Evolutionary conservation across 495 filamentous ascomycete genomes (phyloP).

Genomic region (Hypoxylon trugodes): DNA sequence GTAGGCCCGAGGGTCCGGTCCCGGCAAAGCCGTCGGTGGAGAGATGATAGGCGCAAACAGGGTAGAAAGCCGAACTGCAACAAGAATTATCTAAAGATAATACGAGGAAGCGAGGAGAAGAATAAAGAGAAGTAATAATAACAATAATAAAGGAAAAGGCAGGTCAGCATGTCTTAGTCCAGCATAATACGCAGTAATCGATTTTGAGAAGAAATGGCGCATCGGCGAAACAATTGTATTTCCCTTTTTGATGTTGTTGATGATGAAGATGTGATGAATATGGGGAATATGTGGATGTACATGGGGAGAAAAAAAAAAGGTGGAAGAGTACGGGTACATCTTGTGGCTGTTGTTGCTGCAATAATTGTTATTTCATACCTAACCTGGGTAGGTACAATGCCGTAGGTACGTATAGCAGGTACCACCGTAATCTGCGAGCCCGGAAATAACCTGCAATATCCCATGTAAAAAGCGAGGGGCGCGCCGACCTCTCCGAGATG

Average conservation of each 20-base stretch:
- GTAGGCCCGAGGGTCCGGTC: slow-evolving; percentile 31
- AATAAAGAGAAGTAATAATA: slow-evolving; percentile 9
- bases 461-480: slow-evolving; percentile 19
- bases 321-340: background rate
- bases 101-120: slow-evolving; percentile 2
- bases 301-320: background rate
- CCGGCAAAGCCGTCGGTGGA: slow-evolving; percentile 27
- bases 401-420: background rate
- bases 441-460: slow-evolving; percentile 35
- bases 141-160: slow-evolving; percentile 9
- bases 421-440: background rate
- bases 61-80: slow-evolving; percentile 29
- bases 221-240: slow-evolving; percentile 19
- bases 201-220: slow-evolving; percentile 20
- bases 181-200: slow-evolving; percentile 6
- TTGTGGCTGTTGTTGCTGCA: background rate
- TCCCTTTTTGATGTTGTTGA: no score
- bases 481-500: slow-evolving; percentile 27
- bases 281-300: slow-evolving; percentile 1
- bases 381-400: slow-evolving; percentile 10
- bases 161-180: slow-evolving; percentile 31
- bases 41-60: slow-evolving; percentile 32
- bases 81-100: slow-evolving; percentile 25
- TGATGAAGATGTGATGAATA: background rate
- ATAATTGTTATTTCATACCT: background rate